Conservation (phyloP, 805 yeast genomes). For the Ogataea henricii region DNA sequence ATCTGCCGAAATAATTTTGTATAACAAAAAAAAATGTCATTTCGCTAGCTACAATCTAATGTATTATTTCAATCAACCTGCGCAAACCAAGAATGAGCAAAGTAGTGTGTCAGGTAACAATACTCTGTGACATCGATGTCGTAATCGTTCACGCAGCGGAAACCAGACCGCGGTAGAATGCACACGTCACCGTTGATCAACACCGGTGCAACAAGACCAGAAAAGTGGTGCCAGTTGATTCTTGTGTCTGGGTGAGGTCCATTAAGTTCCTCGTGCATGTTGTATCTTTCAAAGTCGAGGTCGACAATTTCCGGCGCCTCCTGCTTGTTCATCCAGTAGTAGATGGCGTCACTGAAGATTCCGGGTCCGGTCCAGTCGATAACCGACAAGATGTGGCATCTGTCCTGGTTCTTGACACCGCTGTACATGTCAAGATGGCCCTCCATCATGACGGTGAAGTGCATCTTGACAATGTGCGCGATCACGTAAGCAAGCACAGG, state of each 20-base stretch:
- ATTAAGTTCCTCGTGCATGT: slow-evolving; percentile 10
- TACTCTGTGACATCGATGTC: slow-evolving; percentile 31
- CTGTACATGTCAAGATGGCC: slow-evolving; percentile 40
- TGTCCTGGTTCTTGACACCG: slow-evolving; percentile 37
- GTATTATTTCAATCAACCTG: slow-evolving; percentile 1
- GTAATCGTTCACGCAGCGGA: slow-evolving; percentile 24
- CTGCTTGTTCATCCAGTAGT: slow-evolving; percentile 46
- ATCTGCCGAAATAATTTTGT: no score
- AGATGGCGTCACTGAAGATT: slow-evolving; percentile 69
- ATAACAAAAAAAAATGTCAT: no score
- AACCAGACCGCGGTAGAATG: slow-evolving; percentile 20
- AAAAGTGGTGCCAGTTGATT: slow-evolving; percentile 24
- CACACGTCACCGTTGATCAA: slow-evolving; percentile 23
- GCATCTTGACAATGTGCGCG: slow-evolving; percentile 70
- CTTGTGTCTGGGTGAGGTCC: slow-evolving; percentile 20
- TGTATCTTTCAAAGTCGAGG: slow-evolving; percentile 14
- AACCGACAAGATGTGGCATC: slow-evolving; percentile 66
- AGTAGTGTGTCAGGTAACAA: slow-evolving; percentile 24
- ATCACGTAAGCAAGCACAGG: slow-evolving; percentile 79
- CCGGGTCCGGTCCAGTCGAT: slow-evolving; percentile 96
- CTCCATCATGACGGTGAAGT: slow-evolving; percentile 51
- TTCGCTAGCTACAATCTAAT: no score
- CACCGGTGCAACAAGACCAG: slow-evolving; percentile 24
- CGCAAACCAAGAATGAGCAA: slow-evolving; percentile 24
- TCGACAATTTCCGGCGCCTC: slow-evolving; percentile 14